Base-by-base conservation (phyloP, 768 basidiomycete genomes). In the Strobilomyces confusus region DNA sequence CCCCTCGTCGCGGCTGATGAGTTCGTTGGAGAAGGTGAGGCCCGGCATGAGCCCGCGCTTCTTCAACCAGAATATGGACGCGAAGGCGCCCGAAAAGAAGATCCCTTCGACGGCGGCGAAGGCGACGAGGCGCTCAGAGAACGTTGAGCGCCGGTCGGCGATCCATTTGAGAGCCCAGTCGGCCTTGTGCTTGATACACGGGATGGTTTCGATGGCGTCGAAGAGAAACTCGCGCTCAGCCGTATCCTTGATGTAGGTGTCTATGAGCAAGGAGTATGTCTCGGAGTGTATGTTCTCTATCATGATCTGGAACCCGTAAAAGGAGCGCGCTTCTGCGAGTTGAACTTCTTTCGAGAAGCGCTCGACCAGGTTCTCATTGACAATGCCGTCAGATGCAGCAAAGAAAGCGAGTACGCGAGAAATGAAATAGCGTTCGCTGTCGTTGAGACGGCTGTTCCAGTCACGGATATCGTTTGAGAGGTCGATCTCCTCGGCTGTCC, bases 301-400 rank as follows among this genome's bases (percentile, higher is more conserved):
- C 94, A 95, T 95, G 68, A 95, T 89, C 69, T 97, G 94, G 73
- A 94, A 95, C 17, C 93, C 93, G 67, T 97, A 95, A 75, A 97
- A 97, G 69, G 87, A 95, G 6, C 93, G 84, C 9, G 92, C 94
- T 69, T 97, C 94, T 5, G 92, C 87, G 2, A 78, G 78, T 70
- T 95, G 93, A 9, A 95, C 90, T 66, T 95, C 94, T 53, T 80
- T 83, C 11, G 89, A 90, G 73, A 95, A 95, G 20, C 93, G 87
- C 69, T 95, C 91, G 43, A 95, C 80, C 13, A 97, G 78, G 71
- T 97, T 95, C 72, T 95, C 93, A 70, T 95, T 95, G 57, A 95
- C 92, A 58, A 95, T 95, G 41, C 92, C 92, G 62, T 94, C 93
- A 0, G 91, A 93, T 19, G 92, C 91, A 38, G 93, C 94, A 66